Evolutionary conservation across 768 basidiomycete species (phyloP), one percentile per base, ranked within the genome.

Genomic region (Lactarius sp.): DNA sequence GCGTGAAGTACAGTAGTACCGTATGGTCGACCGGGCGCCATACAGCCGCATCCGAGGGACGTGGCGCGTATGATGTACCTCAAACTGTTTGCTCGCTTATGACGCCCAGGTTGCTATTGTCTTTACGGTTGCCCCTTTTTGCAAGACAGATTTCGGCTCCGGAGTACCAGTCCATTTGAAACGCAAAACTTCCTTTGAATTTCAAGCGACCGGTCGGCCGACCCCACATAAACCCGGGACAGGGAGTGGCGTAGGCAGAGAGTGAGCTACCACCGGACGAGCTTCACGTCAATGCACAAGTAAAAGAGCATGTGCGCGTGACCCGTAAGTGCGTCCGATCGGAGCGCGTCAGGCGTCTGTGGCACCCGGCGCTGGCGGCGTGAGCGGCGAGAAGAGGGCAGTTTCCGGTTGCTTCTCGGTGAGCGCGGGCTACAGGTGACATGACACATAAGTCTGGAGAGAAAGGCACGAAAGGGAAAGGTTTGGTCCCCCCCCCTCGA

Each of bases 21-120:
- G 33, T 60, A 20, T 49, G 47, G 47, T 27, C 13, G 9, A 27
- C 47, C 22, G 47, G 22, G 13, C 5, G 16, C 12, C 22, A 49
- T 12, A 49, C 20, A 10, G 6, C 18, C 6, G 16, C n/a, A 33
- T 18, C 33, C 13, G n/a, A n/a, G 42, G 44, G 42, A 22, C 51
- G 16, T 53, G 47, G 53, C 62, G 51, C 16, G 14, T 16, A 20
- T 53, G 46, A 60, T 59, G 62, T 64, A 52, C 62, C 62, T 59
- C 52, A 20, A 13, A 31, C 13, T 44, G 20, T 22, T 61, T 61
- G 7, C n/a, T 16, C 52, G 13, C 60, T 3, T 44, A 33, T 52
- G 41, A 33, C 31, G 27, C 13, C 10, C 49, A 27, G 22, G 52
- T 14, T 60, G 22, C 59, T 44, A 60, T 60, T 60, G 51, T 60